Conservation (phyloP, 2,329 filamentous ascomycete genomes). For the Penicillium sp. region DNA sequence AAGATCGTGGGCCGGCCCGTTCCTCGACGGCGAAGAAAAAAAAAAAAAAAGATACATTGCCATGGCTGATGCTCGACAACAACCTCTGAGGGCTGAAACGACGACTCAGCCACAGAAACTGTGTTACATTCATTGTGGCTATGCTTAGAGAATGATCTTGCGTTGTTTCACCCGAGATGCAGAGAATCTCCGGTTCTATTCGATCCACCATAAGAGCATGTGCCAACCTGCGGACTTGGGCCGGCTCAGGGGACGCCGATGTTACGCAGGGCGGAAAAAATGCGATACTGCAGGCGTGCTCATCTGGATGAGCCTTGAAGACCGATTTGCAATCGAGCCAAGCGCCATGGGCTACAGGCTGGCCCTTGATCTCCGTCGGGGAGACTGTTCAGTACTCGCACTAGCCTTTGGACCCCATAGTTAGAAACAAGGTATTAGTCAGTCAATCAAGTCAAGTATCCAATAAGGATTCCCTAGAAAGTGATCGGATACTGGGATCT, state of each 20-base stretch:
- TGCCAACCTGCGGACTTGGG: background rate
- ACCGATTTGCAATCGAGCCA: background rate
- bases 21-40: slow-evolving; percentile 15
- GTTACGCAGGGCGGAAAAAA: background rate
- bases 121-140: background rate
- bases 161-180: background rate
- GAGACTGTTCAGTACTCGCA: background rate
- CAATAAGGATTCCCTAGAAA: background rate
- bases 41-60: background rate
- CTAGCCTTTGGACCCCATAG: slow-evolving; percentile 2
- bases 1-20: slow-evolving; percentile 16
- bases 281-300: background rate
- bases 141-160: background rate
- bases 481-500: slow-evolving; percentile 18
- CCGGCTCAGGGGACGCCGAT: background rate
- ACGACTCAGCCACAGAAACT: slow-evolving; percentile 2
- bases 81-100: background rate
- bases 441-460: background rate
- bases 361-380: background rate
- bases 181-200: background rate
- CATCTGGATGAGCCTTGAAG: background rate
- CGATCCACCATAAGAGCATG: background rate
- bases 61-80: background rate
- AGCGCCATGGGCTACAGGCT: background rate
- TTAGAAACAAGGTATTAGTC: background rate